Evolutionary conservation across 768 basidiomycete genomes (phyloP), one percentile per base, ranked within the genome.

Genomic region (Leccinum fibrillosum): DNA sequence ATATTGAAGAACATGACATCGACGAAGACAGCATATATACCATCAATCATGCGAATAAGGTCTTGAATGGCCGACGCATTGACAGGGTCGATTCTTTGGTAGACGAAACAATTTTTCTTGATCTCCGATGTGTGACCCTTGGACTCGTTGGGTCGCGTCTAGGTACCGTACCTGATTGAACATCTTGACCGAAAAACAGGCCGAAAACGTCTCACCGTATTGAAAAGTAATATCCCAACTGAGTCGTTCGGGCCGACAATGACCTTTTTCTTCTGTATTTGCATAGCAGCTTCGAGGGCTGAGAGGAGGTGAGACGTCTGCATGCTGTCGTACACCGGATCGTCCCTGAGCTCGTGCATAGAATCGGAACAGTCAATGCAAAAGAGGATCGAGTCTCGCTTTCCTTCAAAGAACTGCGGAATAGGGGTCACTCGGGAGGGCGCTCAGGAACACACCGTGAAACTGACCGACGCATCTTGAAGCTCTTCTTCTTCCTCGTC

Each of bases 331-430:
- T 86, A 81, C 54, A 77, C 75, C 11, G 83, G 82, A 64, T 88
- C 84, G 25, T 89, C 86, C 51, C 78, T 78, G 45, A 88, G 81
- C 37, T 77, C 78, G 25, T 90, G 86, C 96, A 98, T 98, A 11
- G 92, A 91, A 54, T 83, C 78, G 0, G 95, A 96, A 61, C 92
- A 93, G 73, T 99, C 95, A 57, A 99, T 92, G 71, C 90, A 91
- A 76, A 98, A 97, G n/a, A 98, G 74, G 49, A 96, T 88, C 32
- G 94, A 90, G 65, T 98, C 94, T 59, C 83, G 83, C 62, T 87
- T 86, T 53, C 84, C 84, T 61, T 92, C 90, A 61, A 83, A 82
- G 58, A 79, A 79, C 89, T 90, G 57, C 13, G 26, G 34, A 25
- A 67, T 61, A 64, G 65, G 60, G 58, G 61, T 58, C 61, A 55